Evolutionary conservation across 2,329 filamentous ascomycete genomes (phyloP).

Genomic region (Penicillium decumbens): DNA sequence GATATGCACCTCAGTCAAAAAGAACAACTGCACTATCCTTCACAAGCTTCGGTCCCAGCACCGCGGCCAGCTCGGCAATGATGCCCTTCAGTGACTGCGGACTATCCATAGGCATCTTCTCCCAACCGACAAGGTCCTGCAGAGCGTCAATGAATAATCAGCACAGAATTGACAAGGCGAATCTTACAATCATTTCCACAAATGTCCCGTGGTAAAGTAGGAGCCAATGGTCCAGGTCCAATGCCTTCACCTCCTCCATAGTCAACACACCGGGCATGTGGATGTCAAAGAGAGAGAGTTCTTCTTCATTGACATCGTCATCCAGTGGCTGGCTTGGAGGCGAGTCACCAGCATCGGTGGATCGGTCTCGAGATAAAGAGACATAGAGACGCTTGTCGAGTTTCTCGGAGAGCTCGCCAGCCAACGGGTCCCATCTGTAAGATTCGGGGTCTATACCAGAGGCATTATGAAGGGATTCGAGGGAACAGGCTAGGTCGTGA

Average conservation of each 20-base stretch:
- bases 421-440: conserved; percentile 43
- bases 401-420: conserved; percentile 39
- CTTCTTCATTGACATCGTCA: conserved; percentile 34
- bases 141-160: conserved; percentile 4
- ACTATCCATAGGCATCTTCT: conserved; percentile 39
- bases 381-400: conserved; percentile 44
- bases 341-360: conserved; percentile 9
- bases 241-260: conserved; percentile 37
- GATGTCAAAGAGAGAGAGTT: conserved; percentile 44
- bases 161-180: neutral
- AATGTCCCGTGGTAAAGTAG: conserved; percentile 41
- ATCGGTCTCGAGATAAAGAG: conserved; percentile 41
- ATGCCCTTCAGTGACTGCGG: conserved; percentile 47
- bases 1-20: conserved; percentile 27
- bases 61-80: conserved; percentile 45
- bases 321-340: conserved; percentile 8
- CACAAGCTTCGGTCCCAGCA: conserved; percentile 43
- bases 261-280: conserved; percentile 47
- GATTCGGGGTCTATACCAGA: conserved; percentile 43
- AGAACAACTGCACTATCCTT: conserved; percentile 39
- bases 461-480: neutral
- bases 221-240: conserved; percentile 45
- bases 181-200: conserved; percentile 42
- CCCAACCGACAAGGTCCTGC: conserved; percentile 47
- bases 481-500: neutral